A percentile compares a stretch with the other conserved stretches of the same genome.
These are phyloP conservation scores for Hibiscus syriacus DNA, from an alignment of 345 rosid species.

Conservation along the genomic window DNA sequence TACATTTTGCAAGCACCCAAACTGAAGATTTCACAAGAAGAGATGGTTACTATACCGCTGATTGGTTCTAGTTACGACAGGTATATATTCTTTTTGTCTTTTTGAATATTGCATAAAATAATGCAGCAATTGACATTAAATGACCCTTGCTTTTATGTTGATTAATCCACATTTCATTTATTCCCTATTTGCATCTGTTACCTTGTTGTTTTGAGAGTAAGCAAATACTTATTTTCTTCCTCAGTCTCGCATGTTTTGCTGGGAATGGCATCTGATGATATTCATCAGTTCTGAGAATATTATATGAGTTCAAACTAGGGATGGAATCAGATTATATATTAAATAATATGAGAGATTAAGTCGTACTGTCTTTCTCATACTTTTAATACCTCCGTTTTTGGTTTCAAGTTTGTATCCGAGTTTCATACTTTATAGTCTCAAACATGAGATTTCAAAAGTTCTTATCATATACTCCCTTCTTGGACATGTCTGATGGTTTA, in stretches of 20 bases:
- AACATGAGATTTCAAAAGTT: neutral
- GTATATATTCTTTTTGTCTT: slow-evolving; percentile 24
- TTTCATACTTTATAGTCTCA: neutral
- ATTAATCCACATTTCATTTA: neutral
- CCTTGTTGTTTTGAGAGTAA: neutral
- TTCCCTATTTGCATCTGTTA: neutral
- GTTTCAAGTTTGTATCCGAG: neutral
- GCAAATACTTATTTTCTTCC: no score
- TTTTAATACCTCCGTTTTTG: no score
- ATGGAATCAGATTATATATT: no score
- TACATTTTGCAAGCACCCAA: slow-evolving; percentile 94
- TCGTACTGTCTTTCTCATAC: no score
- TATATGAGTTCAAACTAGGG: neutral
- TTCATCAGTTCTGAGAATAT: neutral
- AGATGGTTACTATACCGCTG: slow-evolving; percentile 80
- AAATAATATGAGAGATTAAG: no score
- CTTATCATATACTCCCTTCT: no score
- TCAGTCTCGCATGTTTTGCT: neutral
- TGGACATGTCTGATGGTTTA: no score
- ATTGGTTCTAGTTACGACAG: slow-evolving; percentile 80
- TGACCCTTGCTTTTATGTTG: neutral
- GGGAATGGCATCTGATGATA: neutral
- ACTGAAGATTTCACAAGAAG: slow-evolving; percentile 84
- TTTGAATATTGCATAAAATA: neutral
- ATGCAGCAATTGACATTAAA: neutral